Conservation (phyloP, 2,329 filamentous ascomycete species). For the Cladophialophora chaetospira region DNA sequence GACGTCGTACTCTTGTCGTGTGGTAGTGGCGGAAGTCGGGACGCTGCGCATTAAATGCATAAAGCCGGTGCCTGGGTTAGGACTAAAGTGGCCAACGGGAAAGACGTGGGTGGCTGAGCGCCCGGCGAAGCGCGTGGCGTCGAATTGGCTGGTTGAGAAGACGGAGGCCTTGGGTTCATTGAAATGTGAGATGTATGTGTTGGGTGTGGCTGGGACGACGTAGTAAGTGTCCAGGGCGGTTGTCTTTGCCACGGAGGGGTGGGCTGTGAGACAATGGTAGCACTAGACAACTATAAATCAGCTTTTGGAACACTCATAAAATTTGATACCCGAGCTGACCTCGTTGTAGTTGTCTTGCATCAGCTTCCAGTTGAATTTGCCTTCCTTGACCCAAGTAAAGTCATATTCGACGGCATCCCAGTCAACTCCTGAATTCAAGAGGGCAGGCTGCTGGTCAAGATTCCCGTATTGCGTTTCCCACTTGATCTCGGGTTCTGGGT, state of each 20-base stretch:
- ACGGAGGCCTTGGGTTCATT: slow-evolving; percentile 33
- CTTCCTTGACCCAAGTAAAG: slow-evolving; percentile 35
- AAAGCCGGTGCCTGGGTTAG: slow-evolving; percentile 20
- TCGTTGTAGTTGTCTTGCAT: slow-evolving; percentile 60
- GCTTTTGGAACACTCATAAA: background rate
- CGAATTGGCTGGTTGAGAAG: slow-evolving; percentile 26
- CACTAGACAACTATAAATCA: slow-evolving; percentile 38
- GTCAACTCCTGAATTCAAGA: slow-evolving; percentile 54
- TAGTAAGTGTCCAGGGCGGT: slow-evolving; percentile 59
- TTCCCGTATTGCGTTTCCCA: slow-evolving; percentile 25
- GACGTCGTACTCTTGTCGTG: slow-evolving; percentile 63
- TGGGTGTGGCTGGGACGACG: slow-evolving; percentile 55
- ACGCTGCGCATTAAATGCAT: slow-evolving; percentile 45
- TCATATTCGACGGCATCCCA: slow-evolving; percentile 57
- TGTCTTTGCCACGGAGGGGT: slow-evolving; percentile 57
- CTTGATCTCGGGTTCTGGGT: slow-evolving; percentile 12
- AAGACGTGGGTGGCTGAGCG: slow-evolving; percentile 39
- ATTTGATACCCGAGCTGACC: slow-evolving; percentile 20
- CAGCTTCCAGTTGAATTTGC: slow-evolving; percentile 30
- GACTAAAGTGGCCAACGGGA: slow-evolving; percentile 32
- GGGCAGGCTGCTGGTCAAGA: slow-evolving; percentile 50
- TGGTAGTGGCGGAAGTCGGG: slow-evolving; percentile 53
- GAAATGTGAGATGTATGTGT: slow-evolving; percentile 58
- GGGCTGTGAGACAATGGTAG: slow-evolving; percentile 60
- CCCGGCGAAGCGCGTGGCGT: slow-evolving; percentile 41